A percentile compares a stretch with the other conserved stretches of the same genome.
These are phyloP conservation scores for Dioscorea dumetorum DNA, from an alignment of 106 monocot species.

Conservation along the genomic window DNA sequence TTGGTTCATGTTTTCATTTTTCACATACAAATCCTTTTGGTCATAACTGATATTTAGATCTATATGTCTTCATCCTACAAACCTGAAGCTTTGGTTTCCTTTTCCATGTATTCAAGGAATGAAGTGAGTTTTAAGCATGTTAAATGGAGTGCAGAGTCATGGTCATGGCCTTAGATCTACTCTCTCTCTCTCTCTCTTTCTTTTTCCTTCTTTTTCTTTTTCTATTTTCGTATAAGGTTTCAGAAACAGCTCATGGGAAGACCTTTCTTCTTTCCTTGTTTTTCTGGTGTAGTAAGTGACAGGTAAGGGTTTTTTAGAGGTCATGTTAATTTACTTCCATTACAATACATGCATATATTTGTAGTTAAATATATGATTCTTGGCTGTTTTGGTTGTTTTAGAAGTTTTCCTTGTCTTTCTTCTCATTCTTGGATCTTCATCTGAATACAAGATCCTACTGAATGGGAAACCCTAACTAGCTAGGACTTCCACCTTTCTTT, in stretches of 20 bases:
- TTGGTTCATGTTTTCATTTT: not conserved
- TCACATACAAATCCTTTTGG: no score
- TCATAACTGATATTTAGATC: not conserved
- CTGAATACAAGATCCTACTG: no score
- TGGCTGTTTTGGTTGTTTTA: not conserved
- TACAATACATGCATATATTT: not conserved
- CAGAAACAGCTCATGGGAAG: not conserved
- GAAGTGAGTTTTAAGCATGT: not conserved
- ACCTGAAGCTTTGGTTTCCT: not conserved
- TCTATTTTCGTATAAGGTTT: not conserved
- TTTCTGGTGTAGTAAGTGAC: not conserved
- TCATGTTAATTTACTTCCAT: not conserved
- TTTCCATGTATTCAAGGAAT: not conserved
- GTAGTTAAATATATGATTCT: not conserved
- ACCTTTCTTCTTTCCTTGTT: no score
- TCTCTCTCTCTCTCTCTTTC: not conserved
- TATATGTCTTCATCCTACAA: not conserved
- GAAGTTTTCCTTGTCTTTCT: not conserved
- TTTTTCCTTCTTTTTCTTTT: not conserved
- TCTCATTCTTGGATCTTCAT: no score
- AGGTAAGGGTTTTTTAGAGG: not conserved
- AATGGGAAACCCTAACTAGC: no score
- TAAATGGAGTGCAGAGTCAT: not conserved
- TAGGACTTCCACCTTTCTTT: no score
- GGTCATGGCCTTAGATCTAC: not conserved